Percentiles rank a stretch among this genome's conserved stretches.
These are phyloP conservation scores for Lanmaoa pseudosensibilis DNA, from an alignment of 768 basidiomycete genomes.

Conservation along the genomic window DNA sequence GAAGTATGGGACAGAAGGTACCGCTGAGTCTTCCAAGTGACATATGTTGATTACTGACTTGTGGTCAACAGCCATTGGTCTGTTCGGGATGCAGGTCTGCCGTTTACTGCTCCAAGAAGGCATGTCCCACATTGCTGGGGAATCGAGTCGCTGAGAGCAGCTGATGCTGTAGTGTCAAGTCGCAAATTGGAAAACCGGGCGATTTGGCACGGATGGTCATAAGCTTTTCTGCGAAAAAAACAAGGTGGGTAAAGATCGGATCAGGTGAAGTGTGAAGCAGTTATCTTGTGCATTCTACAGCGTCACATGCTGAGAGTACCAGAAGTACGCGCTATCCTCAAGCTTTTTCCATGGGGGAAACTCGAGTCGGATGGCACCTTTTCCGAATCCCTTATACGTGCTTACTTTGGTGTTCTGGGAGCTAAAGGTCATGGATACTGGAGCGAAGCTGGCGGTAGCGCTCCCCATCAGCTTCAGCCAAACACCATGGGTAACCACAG, in stretches of 20 bases:
- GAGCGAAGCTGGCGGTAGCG: conserved; percentile 38
- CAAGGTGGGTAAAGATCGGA: conserved; percentile 24
- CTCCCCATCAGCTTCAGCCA: conserved; percentile 30
- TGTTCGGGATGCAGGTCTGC: conserved; percentile 32
- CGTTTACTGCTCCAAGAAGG: conserved; percentile 34
- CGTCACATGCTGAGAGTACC: conserved; percentile 39
- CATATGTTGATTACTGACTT: background rate
- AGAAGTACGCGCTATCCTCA: conserved; percentile 33
- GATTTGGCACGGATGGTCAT: conserved; percentile 30
- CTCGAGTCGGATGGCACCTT: conserved; percentile 44
- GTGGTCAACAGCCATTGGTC: conserved; percentile 22
- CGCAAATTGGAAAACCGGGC: conserved; percentile 36
- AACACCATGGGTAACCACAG: conserved; percentile 10
- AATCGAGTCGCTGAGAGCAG: conserved; percentile 1
- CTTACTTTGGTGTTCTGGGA: conserved; percentile 40
- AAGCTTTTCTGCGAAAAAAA: conserved; percentile 37
- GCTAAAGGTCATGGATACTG: conserved; percentile 42
- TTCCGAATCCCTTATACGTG: conserved; percentile 34
- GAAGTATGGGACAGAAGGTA: conserved; percentile 21
- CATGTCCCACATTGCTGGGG: background rate
- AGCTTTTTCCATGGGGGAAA: conserved; percentile 44
- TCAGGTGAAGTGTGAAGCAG: background rate
- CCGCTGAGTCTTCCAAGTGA: background rate
- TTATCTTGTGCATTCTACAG: conserved; percentile 18
- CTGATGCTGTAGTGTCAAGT: conserved; percentile 33